Conservation (phyloP, 1,139 yeast genomes). For the Taiozyma sp. region DNA sequence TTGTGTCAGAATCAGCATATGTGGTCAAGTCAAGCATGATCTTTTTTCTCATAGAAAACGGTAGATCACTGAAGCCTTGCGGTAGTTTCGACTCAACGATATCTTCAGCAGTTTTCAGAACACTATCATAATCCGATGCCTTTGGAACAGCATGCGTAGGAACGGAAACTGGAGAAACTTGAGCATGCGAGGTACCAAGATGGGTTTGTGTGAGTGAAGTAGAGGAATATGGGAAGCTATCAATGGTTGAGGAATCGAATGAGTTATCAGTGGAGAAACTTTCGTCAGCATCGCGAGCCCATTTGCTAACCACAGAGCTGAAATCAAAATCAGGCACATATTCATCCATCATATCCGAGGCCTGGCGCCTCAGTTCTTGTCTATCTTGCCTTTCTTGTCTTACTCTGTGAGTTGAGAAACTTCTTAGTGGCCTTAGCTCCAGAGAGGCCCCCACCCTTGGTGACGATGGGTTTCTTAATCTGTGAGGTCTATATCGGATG, state of each 20-base stretch:
- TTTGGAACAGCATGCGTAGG: constrained; percentile 10
- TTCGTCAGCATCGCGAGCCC: constrained; percentile 18
- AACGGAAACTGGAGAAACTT: constrained; percentile 21
- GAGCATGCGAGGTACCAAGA: constrained; percentile 18
- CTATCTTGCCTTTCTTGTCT: neutral
- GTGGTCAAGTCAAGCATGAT: constrained; percentile 53
- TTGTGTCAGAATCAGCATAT: constrained; percentile 36
- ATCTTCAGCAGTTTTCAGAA: constrained; percentile 18
- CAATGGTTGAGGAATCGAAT: constrained; percentile 6
- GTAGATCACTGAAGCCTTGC: constrained; percentile 52
- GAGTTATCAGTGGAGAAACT: constrained; percentile 5
- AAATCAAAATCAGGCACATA: constrained; percentile 64
- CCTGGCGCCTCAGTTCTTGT: neutral
- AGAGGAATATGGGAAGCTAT: constrained; percentile 8
- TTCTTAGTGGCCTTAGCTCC: constrained; percentile 7
- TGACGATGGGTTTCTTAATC: constrained; percentile 7
- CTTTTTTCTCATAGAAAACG: constrained; percentile 64
- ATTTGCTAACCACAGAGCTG: constrained; percentile 26
- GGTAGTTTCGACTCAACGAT: constrained; percentile 38
- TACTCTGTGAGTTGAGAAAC: neutral
- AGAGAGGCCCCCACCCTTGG: neutral
- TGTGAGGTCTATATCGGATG: constrained; percentile 36
- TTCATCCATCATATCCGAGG: constrained; percentile 58
- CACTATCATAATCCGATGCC: neutral
- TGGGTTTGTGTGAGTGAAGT: constrained; percentile 13